Conservation (phyloP, 83 land plant species). For the Larix sibirica region DNA sequence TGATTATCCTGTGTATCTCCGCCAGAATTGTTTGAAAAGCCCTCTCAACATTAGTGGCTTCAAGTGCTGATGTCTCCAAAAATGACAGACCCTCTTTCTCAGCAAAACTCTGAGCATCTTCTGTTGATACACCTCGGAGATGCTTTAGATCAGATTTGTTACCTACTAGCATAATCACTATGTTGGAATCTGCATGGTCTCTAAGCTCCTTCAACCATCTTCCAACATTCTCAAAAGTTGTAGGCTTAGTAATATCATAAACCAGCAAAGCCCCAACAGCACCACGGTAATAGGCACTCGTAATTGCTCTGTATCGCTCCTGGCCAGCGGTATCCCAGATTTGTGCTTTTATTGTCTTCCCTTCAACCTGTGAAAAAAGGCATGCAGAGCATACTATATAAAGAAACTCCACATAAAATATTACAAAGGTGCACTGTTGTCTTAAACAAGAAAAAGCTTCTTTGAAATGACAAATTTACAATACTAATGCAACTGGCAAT, state of each 20-base stretch:
- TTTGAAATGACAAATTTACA: not conserved
- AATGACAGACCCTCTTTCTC: constrained; percentile 67
- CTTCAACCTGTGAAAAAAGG: constrained; percentile 41
- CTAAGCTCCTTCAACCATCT: constrained; percentile 57
- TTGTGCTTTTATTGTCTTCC: constrained; percentile 58
- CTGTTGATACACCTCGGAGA: constrained; percentile 50
- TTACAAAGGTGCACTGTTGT: not conserved
- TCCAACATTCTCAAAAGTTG: constrained; percentile 54
- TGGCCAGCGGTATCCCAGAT: constrained; percentile 72
- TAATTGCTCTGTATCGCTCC: constrained; percentile 52
- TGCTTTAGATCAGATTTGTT: constrained; percentile 64
- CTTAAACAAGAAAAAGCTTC: not conserved
- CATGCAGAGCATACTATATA: not conserved
- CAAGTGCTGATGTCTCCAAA: constrained; percentile 65
- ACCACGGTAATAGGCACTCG: constrained; percentile 56
- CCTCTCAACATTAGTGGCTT: constrained; percentile 61
- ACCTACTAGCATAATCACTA: constrained; percentile 59
- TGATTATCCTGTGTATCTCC: constrained; percentile 60
- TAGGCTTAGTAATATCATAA: constrained; percentile 52
- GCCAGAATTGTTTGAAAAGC: constrained; percentile 62
- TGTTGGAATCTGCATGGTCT: constrained; percentile 65
- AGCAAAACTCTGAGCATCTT: constrained; percentile 58
- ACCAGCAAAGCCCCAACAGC: constrained; percentile 54
- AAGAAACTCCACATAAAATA: not conserved
- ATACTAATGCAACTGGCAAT: not conserved